A percentile compares a stretch with the other conserved stretches of the same genome.
phyloP scores from a whole-genome alignment of 1,284 basidiomycete species.

The Coniferiporia weirii region DNA sequence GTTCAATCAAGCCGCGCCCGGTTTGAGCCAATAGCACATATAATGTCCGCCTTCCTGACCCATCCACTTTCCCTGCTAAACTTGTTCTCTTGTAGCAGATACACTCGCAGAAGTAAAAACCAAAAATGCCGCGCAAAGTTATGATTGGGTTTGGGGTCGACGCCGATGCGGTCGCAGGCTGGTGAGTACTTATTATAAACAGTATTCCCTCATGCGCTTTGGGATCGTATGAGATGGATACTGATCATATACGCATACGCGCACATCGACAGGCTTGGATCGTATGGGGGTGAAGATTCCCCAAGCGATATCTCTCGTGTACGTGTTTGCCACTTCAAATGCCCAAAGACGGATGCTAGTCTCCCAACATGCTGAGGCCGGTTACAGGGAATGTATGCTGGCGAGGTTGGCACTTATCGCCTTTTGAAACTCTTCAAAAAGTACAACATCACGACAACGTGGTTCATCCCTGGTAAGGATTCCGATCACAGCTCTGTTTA shows the following conservation, averaged over 20 bases:
- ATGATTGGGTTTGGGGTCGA: conserved; percentile 54
- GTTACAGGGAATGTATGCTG: conserved; percentile 60
- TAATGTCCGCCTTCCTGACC: background rate
- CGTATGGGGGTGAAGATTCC: conserved; percentile 65
- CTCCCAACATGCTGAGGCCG: background rate
- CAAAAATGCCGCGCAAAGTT: conserved; percentile 24
- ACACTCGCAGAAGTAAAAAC: background rate
- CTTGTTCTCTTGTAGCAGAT: background rate
- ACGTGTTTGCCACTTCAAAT: conserved; percentile 15
- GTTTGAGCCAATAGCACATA: background rate
- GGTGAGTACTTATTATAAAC: conserved; percentile 31
- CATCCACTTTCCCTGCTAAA: background rate
- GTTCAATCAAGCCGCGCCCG: background rate
- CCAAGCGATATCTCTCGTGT: conserved; percentile 60
- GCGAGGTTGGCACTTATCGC: conserved; percentile 68
- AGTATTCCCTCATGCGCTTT: background rate
- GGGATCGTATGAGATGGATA: background rate
- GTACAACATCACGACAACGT: conserved; percentile 61
- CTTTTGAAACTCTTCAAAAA: conserved; percentile 71
- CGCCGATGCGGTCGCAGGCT: conserved; percentile 62
- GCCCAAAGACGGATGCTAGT: background rate
- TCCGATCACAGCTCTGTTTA: background rate
- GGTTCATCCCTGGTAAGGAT: conserved; percentile 63
- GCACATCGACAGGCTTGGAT: conserved; percentile 47
- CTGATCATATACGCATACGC: background rate